phyloP scores from a whole-genome alignment of 331 rosid genomes.

The Cydonia oblonga region DNA sequence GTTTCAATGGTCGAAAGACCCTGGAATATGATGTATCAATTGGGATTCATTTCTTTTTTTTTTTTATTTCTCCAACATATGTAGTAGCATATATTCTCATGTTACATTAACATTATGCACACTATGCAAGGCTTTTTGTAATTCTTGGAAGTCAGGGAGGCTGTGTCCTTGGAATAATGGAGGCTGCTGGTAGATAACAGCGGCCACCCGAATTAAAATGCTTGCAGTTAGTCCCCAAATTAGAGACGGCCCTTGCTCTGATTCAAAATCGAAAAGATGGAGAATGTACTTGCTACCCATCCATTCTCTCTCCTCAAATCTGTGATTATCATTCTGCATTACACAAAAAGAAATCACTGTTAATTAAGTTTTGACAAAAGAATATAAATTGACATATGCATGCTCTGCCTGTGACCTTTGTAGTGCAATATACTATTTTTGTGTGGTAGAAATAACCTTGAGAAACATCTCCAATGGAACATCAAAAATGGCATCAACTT shows the following conservation, averaged over 20 bases:
- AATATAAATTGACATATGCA: not conserved
- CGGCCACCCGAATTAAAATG: slow-evolving; percentile 23
- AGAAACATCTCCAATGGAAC: slow-evolving; percentile 29
- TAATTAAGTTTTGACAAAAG: not conserved
- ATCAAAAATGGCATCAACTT: slow-evolving; percentile 26
- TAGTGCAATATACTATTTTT: not conserved
- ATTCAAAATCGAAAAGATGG: slow-evolving; percentile 19
- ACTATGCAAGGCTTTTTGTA: slow-evolving; percentile 4
- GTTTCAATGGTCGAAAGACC: too few relatives aligned
- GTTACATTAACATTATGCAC: not conserved
- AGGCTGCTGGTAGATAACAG: slow-evolving; percentile 14
- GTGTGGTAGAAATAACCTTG: slow-evolving; percentile 9
- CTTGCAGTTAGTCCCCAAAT: slow-evolving; percentile 30
- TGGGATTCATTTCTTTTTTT: too few relatives aligned
- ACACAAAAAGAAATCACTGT: not conserved
- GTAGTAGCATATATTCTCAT: not conserved
- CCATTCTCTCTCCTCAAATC: slow-evolving; percentile 28
- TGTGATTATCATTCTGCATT: slow-evolving; percentile 19
- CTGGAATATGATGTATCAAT: too few relatives aligned
- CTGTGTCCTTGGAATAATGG: slow-evolving; percentile 9
- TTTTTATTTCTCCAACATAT: not conserved
- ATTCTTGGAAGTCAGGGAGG: slow-evolving; percentile 27
- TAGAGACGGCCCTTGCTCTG: slow-evolving; percentile 8
- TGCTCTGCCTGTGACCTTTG: not conserved
- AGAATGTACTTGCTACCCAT: slow-evolving; percentile 18